Percentiles rank a stretch among this genome's conserved stretches.
Evolutionary conservation across 257 asterid genomes (phyloP).

Genomic region (Craterostigma plantagineum): DNA sequence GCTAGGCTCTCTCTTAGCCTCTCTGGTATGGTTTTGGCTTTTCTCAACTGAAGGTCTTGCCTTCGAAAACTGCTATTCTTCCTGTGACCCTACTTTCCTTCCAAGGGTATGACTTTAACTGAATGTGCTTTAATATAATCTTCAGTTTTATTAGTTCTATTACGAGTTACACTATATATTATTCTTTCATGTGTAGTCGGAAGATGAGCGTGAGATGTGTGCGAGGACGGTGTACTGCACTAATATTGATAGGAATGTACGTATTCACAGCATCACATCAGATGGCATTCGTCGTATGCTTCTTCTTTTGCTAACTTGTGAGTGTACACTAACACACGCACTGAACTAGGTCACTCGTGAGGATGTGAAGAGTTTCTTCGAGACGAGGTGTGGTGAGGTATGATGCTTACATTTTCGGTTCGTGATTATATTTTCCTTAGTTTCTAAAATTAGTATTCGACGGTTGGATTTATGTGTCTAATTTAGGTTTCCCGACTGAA

Average conservation of each 20-base stretch:
- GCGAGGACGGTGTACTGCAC: constrained; percentile 96
- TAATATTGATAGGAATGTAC: constrained; percentile 80
- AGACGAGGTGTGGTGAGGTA: constrained; percentile 83
- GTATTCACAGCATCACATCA: background rate
- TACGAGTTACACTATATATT: background rate
- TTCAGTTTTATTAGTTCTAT: too few species aligned
- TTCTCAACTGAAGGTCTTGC: constrained; percentile 71
- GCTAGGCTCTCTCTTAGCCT: constrained; percentile 62
- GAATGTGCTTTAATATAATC: background rate
- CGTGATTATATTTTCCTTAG: background rate
- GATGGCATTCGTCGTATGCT: background rate
- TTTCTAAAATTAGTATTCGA: constrained; percentile 3
- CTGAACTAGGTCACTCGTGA: too few species aligned
- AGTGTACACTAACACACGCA: too few species aligned
- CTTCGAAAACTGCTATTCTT: constrained; percentile 91
- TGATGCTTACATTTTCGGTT: constrained; percentile 8
- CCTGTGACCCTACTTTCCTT: constrained; percentile 90
- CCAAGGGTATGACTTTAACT: constrained; percentile 84
- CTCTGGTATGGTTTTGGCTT: constrained; percentile 60
- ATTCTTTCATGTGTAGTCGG: constrained; percentile 30
- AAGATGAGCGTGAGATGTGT: constrained; percentile 96
- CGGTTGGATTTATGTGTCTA: background rate
- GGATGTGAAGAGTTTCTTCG: constrained; percentile 79
- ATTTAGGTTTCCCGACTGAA: constrained; percentile 81
- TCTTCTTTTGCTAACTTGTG: background rate